phyloP scores from a whole-genome alignment of 2,329 filamentous ascomycete genomes.

The Cryoendolithus antarcticus region DNA sequence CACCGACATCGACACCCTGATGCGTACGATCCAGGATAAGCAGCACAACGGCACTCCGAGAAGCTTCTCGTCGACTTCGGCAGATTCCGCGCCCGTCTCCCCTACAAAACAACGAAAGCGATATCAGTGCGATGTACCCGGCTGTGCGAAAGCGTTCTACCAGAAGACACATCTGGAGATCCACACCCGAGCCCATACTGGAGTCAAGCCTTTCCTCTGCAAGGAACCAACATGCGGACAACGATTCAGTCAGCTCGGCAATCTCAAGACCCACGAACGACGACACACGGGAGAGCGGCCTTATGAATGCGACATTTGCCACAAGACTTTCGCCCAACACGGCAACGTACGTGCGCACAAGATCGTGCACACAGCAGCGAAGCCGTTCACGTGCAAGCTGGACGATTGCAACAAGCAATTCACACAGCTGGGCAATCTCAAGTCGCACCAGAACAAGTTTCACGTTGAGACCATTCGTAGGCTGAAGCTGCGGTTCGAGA shows the following conservation, averaged over 20 bases:
- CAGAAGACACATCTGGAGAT: slow-evolving; percentile 92
- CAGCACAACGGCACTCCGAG: too few relatives aligned
- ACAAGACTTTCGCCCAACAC: slow-evolving; percentile 71
- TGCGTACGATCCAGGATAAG: slow-evolving; percentile 67
- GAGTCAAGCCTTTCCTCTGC: slow-evolving; percentile 82
- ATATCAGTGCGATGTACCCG: slow-evolving; percentile 60
- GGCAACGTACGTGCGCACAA: slow-evolving; percentile 77
- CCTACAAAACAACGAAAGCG: slow-evolving; percentile 41
- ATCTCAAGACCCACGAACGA: slow-evolving; percentile 82
- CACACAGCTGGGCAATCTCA: slow-evolving; percentile 82
- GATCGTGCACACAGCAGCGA: slow-evolving; percentile 64
- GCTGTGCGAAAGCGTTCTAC: slow-evolving; percentile 70
- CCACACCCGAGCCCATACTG: slow-evolving; percentile 77
- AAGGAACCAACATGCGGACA: slow-evolving; percentile 61
- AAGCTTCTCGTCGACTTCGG: too few relatives aligned
- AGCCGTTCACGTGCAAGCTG: slow-evolving; percentile 69
- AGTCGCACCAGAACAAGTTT: slow-evolving; percentile 93
- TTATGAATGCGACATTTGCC: slow-evolving; percentile 66
- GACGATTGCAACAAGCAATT: slow-evolving; percentile 81
- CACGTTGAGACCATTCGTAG: slow-evolving; percentile 61
- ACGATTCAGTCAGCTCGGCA: slow-evolving; percentile 79
- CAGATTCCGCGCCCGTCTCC: too few relatives aligned
- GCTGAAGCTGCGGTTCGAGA: slow-evolving; percentile 59
- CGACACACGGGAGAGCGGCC: slow-evolving; percentile 81
- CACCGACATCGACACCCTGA: slow-evolving; percentile 77